Conservation (phyloP, 176 grass and related monocot genomes). For the Cenchrus purpureus region DNA sequence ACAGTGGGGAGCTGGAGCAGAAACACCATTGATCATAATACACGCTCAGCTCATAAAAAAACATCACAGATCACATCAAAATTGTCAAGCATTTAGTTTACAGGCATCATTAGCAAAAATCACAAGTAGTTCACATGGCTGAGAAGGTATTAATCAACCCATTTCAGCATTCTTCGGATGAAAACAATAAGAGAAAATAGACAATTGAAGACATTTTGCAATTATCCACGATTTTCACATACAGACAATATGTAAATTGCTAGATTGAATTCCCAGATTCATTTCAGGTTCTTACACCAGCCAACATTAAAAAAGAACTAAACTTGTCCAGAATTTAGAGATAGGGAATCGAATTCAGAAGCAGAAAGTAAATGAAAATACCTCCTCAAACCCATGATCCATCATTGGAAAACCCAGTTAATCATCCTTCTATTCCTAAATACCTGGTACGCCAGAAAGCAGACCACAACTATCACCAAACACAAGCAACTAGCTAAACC, state of each 20-base stretch:
- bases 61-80: background rate
- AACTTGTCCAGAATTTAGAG: constrained; percentile 5
- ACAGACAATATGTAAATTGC: constrained; percentile 1
- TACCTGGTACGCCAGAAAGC: constrained; percentile 14
- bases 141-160: no score
- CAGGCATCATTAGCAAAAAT: background rate
- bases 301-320: constrained; percentile 26
- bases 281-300: constrained; percentile 39
- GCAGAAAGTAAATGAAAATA: constrained; percentile 33
- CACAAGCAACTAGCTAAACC: constrained; percentile 34
- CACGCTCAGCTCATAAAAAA: background rate
- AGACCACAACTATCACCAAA: constrained; percentile 31
- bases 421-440: constrained; percentile 34
- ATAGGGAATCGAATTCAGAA: background rate
- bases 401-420: constrained; percentile 49
- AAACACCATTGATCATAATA: background rate
- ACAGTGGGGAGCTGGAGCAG: background rate
- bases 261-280: constrained; percentile 22
- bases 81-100: background rate
- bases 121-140: background rate
- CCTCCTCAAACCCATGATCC: constrained; percentile 34
- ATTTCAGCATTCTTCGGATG: background rate
- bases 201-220: background rate
- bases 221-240: background rate
- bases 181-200: no score